Base-by-base conservation (phyloP, 495 filamentous ascomycete genomes). In the Hypoxylon trugodes region DNA sequence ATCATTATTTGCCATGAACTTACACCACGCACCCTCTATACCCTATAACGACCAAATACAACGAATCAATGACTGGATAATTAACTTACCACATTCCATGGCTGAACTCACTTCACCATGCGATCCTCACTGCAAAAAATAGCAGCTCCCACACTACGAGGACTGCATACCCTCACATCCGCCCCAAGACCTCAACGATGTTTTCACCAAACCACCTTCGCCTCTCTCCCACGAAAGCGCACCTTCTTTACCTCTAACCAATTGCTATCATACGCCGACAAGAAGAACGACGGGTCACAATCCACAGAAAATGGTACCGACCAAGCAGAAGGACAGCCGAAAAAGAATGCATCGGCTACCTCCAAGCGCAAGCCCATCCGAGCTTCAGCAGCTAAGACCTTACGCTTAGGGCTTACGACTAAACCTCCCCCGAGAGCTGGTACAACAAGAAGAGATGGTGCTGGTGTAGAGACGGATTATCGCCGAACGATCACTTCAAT, bases 401-500 rank as follows among this genome's bases (percentile, higher is more conserved):
- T 79, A 30, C 77, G 70, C n/a, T 43, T 72, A 12, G 64, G 64
- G 2, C 49, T 69, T 13, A 60, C 51, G 1, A 61, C 70, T 2
- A 72, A 70, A 46, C 64, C 26, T 22, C 53, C 61, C 15, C 59
- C 55, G 30, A 52, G 49, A 2, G 26, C 10, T 8, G 33, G 19
- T 35, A 36, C 15, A 15, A 4, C 50, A 32, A 56, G 36, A 15
- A 70, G 68, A 52, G 38, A 56, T 9, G 46, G 43, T 9, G 33
- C 24, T 15, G 7, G 12, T 1, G 21, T 59, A 13, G 67, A 70
- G 35, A 48, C 58, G 6, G 70, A 72, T 35, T 72, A 69, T 13
- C 70, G 48, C 51, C 76, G 89, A 77, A 84, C 79, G 51, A 87
- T 97, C 33, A 91, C 86, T 24, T 93, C 93, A 2, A 89, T 92